Evolutionary conservation across 176 grass and related monocot genomes (phyloP).

Genomic region (Dactylis glomerata): DNA sequence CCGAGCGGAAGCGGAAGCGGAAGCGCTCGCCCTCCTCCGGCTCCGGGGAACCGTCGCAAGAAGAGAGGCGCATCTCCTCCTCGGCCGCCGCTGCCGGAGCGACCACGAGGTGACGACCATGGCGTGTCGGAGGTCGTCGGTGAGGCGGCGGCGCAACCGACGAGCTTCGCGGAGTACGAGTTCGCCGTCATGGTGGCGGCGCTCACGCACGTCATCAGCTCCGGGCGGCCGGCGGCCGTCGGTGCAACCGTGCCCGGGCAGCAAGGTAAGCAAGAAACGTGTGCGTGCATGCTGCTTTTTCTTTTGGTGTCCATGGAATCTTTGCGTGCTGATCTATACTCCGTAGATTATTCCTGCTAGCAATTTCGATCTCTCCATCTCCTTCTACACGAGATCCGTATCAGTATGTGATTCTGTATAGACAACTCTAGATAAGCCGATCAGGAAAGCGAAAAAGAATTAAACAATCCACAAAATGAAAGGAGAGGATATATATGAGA

Average conservation of each 20-base stretch:
- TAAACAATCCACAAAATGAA: not conserved
- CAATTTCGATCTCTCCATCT: not conserved
- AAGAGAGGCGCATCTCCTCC: not conserved
- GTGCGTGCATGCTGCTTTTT: not conserved
- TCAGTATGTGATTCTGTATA: not conserved
- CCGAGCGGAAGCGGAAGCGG: not conserved
- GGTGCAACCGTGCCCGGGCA: not conserved
- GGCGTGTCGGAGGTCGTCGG: not conserved
- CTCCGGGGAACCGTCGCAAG: not conserved
- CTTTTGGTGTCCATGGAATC: not conserved
- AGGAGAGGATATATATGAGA: not conserved
- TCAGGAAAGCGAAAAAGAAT: not conserved
- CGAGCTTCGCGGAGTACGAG: conserved; percentile 23
- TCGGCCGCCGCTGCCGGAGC: not conserved
- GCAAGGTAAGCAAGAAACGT: conserved; percentile 25
- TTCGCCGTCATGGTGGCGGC: conserved; percentile 39
- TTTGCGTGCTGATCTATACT: not conserved
- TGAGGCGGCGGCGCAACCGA: not conserved
- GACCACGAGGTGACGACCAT: not conserved
- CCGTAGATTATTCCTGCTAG: not conserved
- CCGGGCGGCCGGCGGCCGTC: not conserved
- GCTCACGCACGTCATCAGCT: conserved; percentile 44
- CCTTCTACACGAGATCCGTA: not conserved
- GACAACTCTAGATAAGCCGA: not conserved
- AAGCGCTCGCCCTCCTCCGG: not conserved